Conservation (phyloP, 2,329 filamentous ascomycete species). For the Cercospora sp. region DNA sequence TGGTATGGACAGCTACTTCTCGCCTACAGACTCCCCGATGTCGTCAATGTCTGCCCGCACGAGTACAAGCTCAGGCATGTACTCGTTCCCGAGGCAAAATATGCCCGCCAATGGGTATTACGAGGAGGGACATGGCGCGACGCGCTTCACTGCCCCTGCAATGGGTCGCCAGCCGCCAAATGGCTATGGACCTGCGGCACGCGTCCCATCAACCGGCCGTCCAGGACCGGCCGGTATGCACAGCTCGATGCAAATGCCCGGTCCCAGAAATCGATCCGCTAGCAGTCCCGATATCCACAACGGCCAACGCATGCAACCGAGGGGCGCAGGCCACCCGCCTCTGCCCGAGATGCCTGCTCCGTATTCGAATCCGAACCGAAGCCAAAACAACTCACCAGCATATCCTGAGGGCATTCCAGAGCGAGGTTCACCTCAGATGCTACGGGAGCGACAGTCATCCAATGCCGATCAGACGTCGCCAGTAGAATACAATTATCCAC, state of each 20-base stretch:
- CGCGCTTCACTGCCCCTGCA: conserved; percentile 82
- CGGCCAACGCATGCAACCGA: conserved; percentile 58
- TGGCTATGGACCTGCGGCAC: conserved; percentile 58
- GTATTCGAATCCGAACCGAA: conserved; percentile 58
- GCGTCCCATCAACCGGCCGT: conserved; percentile 53
- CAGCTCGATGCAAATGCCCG: conserved; percentile 53
- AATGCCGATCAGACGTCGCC: conserved; percentile 27
- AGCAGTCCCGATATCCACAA: conserved; percentile 93
- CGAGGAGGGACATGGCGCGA: conserved; percentile 64
- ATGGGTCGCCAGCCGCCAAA: conserved; percentile 74
- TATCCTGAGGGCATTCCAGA: conserved; percentile 59
- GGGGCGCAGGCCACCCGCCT: conserved; percentile 53
- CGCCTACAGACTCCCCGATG: conserved; percentile 77
- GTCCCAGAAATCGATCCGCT: conserved; percentile 75
- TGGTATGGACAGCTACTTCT: conserved; percentile 84
- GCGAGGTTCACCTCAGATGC: conserved; percentile 67
- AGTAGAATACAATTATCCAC: conserved; percentile 23
- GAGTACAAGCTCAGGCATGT: conserved; percentile 70
- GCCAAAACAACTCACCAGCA: conserved; percentile 77
- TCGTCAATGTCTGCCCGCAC: conserved; percentile 66
- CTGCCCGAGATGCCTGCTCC: conserved; percentile 37
- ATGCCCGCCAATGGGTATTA: conserved; percentile 65
- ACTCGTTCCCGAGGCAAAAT: conserved; percentile 74
- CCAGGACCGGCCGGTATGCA: conserved; percentile 46
- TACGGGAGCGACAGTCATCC: conserved; percentile 56